Conservation (phyloP, 1,284 basidiomycete species). For the Sporisorium scitamineum region DNA sequence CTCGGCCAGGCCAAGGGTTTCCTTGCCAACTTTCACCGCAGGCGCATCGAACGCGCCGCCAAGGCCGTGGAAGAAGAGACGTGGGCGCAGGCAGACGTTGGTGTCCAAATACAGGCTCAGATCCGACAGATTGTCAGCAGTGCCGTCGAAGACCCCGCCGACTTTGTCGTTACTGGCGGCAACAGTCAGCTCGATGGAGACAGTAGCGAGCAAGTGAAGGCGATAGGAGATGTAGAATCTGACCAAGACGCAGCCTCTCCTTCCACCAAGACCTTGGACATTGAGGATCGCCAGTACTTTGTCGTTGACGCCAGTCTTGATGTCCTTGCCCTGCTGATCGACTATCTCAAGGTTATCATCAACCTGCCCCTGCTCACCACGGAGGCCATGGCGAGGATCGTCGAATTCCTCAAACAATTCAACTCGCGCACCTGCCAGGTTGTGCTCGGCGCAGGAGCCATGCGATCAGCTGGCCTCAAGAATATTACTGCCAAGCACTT, state of each 20-base stretch:
- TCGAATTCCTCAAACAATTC: slow-evolving; percentile 91
- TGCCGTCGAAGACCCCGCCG: slow-evolving; percentile 83
- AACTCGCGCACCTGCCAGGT: slow-evolving; percentile 99
- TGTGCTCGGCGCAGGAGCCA: slow-evolving; percentile 95
- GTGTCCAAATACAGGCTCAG: slow-evolving; percentile 77
- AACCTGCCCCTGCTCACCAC: slow-evolving; percentile 89
- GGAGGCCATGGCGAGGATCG: slow-evolving; percentile 90
- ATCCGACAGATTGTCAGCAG: slow-evolving; percentile 81
- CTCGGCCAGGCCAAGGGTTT: slow-evolving; percentile 83
- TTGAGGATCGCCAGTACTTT: slow-evolving; percentile 77
- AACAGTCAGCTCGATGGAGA: neutral
- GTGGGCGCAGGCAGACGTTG: slow-evolving; percentile 85
- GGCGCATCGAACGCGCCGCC: slow-evolving; percentile 83
- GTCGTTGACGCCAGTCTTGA: slow-evolving; percentile 84
- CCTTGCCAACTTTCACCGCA: slow-evolving; percentile 85
- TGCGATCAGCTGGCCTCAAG: slow-evolving; percentile 95
- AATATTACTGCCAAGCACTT: slow-evolving; percentile 97
- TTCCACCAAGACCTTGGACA: slow-evolving; percentile 77
- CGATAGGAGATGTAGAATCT: neutral
- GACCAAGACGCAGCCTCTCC: slow-evolving; percentile 4
- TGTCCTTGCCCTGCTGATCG: slow-evolving; percentile 80
- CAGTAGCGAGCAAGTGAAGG: neutral
- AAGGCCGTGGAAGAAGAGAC: slow-evolving; percentile 91
- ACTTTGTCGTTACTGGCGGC: slow-evolving; percentile 66
- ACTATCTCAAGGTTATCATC: slow-evolving; percentile 89